These are phyloP conservation scores for Orbilia brochopaga DNA, from an alignment of 2,329 filamentous ascomycete genomes.

Conservation along the genomic window DNA sequence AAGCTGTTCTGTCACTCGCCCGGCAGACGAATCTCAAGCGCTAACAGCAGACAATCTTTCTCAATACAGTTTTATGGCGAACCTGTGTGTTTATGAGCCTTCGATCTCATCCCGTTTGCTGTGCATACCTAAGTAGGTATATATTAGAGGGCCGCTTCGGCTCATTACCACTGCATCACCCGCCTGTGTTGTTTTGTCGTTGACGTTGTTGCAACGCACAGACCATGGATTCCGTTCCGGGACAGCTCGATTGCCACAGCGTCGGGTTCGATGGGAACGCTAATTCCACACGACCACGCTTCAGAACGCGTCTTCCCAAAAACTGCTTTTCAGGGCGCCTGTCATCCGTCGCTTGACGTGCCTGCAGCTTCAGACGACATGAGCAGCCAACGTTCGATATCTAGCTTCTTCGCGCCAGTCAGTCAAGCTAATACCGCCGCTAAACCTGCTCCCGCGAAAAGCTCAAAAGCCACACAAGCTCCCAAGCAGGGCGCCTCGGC, in stretches of 20 bases:
- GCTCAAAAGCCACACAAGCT: constrained; percentile 21
- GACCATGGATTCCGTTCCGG: constrained; percentile 1
- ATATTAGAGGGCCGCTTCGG: no score
- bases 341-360: constrained; percentile 2
- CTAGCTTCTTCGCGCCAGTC: constrained; percentile 46
- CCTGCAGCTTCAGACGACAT: constrained; percentile 10
- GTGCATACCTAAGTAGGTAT: no score
- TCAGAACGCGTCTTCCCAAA: constrained; percentile 44
- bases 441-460: constrained; percentile 18
- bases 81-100: no score
- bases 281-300: constrained; percentile 20
- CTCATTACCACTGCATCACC: no score
- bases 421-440: constrained; percentile 14
- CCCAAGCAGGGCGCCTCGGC: constrained; percentile 17
- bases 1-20: no score
- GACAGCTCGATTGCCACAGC: constrained; percentile 1
- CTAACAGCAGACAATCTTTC: no score
- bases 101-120: no score
- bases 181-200: constrained; percentile 33
- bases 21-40: no score
- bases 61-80: no score
- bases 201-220: constrained; percentile 12
- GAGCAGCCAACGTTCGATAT: constrained; percentile 44
- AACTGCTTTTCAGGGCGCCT: constrained; percentile 3
- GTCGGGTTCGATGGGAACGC: constrained; percentile 9